Base-by-base conservation (phyloP, 495 filamentous ascomycete species). In the Aspergillus egyptiacus region DNA sequence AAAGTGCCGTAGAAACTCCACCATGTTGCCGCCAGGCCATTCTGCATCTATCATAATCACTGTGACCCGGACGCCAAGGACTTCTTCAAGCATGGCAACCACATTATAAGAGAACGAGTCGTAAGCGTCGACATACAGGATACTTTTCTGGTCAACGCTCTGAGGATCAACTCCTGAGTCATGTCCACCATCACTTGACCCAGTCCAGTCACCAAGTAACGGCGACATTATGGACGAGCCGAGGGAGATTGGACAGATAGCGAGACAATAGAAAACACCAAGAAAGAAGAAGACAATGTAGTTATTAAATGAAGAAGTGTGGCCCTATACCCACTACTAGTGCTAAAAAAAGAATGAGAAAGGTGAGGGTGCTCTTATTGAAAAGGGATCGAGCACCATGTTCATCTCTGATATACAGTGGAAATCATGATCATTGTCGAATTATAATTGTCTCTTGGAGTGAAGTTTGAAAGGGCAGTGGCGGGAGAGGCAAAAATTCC, bases 61-160 rank as follows among this genome's bases (percentile, higher is more conserved):
- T 6, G 78, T 80, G 38, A 96, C 84, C 18, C 80, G 69, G 20
- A 77, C 87, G 39, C 69, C 64, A 8, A 89, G 69, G 13, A 72
- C 71, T 7, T 84, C 79, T 51, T 81, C 72, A 14, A 96, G 75
- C 55, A 93, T 80, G 13, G 83, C 76, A 35, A 91, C 78, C 50
- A 96, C 91, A 71, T 96, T 96, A 68, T 95, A 87, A 34, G 91
- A 84, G 70, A 96, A 96, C 44, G 91, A 96, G 68, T 96, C 93
- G 59, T 95, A 94, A 43, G 90, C 89, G 62, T 98, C 93, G 34
- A 98, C 68, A 64, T 93, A 90, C 35, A 98, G 80, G 43, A 96
- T 81, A 36, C 69, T 77, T 32, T 65, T 73, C 30, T 39, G 40
- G 11, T 48, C 35, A 1, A 34, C 24, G 42, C 14, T 28, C 20